phyloP scores from a whole-genome alignment of 2,329 filamentous ascomycete genomes.

The Plectosphaerella cucumerina region DNA sequence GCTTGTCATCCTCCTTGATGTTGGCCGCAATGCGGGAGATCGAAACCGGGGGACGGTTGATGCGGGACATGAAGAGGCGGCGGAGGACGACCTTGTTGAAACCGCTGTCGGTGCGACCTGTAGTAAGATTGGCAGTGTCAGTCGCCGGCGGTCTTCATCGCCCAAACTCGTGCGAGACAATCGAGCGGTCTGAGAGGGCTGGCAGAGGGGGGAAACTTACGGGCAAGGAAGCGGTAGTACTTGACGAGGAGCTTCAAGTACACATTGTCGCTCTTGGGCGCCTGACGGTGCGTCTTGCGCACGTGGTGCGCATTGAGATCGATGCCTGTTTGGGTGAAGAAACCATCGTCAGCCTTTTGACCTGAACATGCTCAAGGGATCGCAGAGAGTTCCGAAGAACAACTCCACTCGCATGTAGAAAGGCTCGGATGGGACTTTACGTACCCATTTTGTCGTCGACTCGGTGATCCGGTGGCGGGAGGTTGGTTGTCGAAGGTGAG shows the following conservation, averaged over 20 bases:
- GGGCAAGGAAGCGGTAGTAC: slow-evolving; percentile 94
- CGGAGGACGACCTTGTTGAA: slow-evolving; percentile 99
- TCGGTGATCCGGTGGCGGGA: slow-evolving; percentile 31
- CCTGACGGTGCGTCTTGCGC: slow-evolving; percentile 77
- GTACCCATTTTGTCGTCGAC: slow-evolving; percentile 58
- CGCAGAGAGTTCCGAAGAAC: not conserved
- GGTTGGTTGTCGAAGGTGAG: slow-evolving; percentile 28
- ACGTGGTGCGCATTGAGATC: slow-evolving; percentile 69
- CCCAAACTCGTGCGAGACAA: not conserved
- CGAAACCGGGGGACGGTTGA: slow-evolving; percentile 94
- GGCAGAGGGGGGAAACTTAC: slow-evolving; percentile 52
- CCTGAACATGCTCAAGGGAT: slow-evolving; percentile 55
- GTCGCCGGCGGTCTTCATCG: not conserved
- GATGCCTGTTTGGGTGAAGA: slow-evolving; percentile 56
- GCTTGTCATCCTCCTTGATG: slow-evolving; percentile 63
- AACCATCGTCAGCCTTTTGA: slow-evolving; percentile 57
- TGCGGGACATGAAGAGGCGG: slow-evolving; percentile 97
- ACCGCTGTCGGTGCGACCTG: slow-evolving; percentile 89
- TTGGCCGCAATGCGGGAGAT: slow-evolving; percentile 83
- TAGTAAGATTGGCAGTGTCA: not conserved
- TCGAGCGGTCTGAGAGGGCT: not conserved
- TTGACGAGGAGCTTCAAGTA: slow-evolving; percentile 97
- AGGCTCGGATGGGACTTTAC: slow-evolving; percentile 39
- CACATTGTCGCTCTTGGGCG: slow-evolving; percentile 97
- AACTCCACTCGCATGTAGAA: slow-evolving; percentile 28